Conservation (phyloP, 1,284 basidiomycete species). For the Cryptococcus sp. region DNA sequence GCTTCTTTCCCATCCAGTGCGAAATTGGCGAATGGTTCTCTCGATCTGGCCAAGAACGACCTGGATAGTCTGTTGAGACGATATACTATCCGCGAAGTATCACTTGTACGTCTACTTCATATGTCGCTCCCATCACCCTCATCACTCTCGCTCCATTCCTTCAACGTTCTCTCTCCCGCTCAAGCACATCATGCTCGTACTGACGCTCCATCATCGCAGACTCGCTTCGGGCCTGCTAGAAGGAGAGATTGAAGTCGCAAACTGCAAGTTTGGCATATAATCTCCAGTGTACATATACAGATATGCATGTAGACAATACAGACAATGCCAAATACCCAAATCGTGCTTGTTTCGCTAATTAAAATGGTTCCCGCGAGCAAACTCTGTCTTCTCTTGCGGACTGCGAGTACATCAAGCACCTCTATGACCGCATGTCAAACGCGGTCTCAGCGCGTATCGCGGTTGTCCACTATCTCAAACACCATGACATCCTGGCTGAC, state of each 20-base stretch:
- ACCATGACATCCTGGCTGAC: too few species aligned
- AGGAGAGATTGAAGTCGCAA: constrained; percentile 33
- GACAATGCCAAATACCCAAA: too few species aligned
- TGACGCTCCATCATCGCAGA: constrained; percentile 18
- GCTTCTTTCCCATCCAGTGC: constrained; percentile 58
- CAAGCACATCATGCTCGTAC: background rate
- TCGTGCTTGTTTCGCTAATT: too few species aligned
- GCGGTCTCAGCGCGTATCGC: too few species aligned
- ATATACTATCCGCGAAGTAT: constrained; percentile 82
- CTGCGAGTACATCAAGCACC: too few species aligned
- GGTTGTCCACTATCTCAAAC: too few species aligned
- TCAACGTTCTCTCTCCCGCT: background rate
- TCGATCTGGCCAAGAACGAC: constrained; percentile 57
- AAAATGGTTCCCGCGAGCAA: too few species aligned
- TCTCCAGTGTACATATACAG: too few species aligned
- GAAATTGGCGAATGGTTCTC: constrained; percentile 49
- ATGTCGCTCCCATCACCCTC: background rate
- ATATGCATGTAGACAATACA: too few species aligned
- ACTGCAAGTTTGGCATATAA: too few species aligned
- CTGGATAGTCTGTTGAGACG: constrained; percentile 67
- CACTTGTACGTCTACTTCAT: constrained; percentile 55
- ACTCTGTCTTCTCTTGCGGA: too few species aligned
- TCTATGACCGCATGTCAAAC: too few species aligned
- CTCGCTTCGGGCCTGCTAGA: constrained; percentile 45
- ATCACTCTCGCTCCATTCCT: background rate